Evolutionary conservation across 345 rosid genomes (phyloP), one percentile per base, ranked within the genome.

Genomic region (Diplotaxis tenuifolia): DNA sequence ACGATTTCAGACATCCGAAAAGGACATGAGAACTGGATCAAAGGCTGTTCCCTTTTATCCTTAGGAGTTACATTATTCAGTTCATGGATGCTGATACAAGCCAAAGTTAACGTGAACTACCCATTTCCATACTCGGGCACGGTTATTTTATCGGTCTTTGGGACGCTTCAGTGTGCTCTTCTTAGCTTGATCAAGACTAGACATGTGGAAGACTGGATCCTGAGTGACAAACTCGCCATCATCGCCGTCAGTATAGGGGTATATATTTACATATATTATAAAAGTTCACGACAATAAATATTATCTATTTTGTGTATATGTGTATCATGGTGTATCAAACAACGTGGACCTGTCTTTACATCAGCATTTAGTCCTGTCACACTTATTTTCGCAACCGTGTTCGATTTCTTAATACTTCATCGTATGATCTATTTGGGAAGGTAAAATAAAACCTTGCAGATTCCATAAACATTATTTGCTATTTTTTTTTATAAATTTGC

Each of bases 111-210:
- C 60, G 73, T 49, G 71, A 78, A 42, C 6, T 86, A 78, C 57
- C 89, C 93, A 4, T 82, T 77, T 66, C 86, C 82, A 61, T 88
- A 85, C 69, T 86, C 93, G 1, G 84, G 87, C 74, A 86, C 90
- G 0, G 85, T 89, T 9, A 67, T 86, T 15, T 56, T 86, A 76
- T 82, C 91, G 23, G 67, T 71, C 31, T 86, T 86, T 19, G 85
- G 86, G 21, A 83, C 86, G 5, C 69, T 88, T 57, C 94, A 88
- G 19, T 81, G 85, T 15, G 86, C 84, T 28, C 52, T 81, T 25
- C 54, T 86, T 40, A 61, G 85, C 38, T 67, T 85, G 38, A 78
- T 80, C 40, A 64, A 73, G 2, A 72, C 47, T 52, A 76, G 79
- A 68, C 52, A 83, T 53, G 36, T 72, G 2, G 64, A 82, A 16